Percentiles rank a stretch among this genome's conserved stretches.
Evolutionary conservation across 2,329 filamentous ascomycete genomes (phyloP).

Genomic region (Colletotrichum costaricense): DNA sequence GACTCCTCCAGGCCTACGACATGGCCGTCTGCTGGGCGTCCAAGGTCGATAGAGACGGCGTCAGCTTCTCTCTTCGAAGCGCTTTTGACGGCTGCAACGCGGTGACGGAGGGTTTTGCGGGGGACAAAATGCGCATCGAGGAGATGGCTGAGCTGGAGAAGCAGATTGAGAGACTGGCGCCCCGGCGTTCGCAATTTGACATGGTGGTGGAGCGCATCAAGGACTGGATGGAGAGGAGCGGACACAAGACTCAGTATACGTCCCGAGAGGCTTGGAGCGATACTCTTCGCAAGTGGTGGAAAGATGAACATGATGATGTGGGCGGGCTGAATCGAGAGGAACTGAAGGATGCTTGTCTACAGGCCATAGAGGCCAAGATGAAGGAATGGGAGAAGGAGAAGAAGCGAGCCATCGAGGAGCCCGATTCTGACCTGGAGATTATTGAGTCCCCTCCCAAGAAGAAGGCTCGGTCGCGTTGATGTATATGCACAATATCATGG

Average conservation of each 20-base stretch:
- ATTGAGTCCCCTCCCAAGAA: not conserved
- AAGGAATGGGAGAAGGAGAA: not conserved
- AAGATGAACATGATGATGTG: not conserved
- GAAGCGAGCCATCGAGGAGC: not conserved
- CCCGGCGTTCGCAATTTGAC: not conserved
- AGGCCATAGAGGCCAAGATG: not conserved
- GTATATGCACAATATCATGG: not conserved
- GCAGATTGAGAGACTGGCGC: not conserved
- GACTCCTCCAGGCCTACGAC: constrained; percentile 8
- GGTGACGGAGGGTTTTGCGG: not conserved
- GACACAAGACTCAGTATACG: not conserved
- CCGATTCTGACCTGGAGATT: not conserved
- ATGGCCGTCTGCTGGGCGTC: constrained; percentile 9
- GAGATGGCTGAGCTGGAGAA: not conserved
- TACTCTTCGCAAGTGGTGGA: not conserved
- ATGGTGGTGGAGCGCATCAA: not conserved
- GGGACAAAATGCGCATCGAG: not conserved
- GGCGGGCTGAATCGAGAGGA: not conserved
- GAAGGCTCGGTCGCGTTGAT: not conserved
- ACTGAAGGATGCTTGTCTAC: not conserved
- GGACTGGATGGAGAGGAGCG: not conserved
- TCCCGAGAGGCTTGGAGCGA: not conserved
- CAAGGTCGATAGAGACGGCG: not conserved
- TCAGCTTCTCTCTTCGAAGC: not conserved
- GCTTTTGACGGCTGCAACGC: not conserved